Percentiles rank a stretch among this genome's conserved stretches.
phyloP scores from a whole-genome alignment of 2,329 filamentous ascomycete species.

The Diaporthe sp. region DNA sequence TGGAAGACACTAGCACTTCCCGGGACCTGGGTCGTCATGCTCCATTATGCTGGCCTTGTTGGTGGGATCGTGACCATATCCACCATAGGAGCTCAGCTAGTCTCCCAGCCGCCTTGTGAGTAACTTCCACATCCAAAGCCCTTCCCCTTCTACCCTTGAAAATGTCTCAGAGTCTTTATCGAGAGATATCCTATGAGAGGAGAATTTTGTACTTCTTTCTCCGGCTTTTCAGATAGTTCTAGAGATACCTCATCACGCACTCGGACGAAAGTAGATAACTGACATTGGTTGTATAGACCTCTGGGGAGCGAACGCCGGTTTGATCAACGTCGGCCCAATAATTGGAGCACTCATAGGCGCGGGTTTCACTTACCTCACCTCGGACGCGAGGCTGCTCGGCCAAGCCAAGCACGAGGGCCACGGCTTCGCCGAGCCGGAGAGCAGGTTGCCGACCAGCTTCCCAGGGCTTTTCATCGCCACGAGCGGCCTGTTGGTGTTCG shows the following conservation, averaged over 20 bases:
- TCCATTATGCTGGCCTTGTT: conserved; percentile 55
- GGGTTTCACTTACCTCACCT: conserved; percentile 47
- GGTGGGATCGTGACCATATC: conserved; percentile 54
- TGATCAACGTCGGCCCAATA: conserved; percentile 53
- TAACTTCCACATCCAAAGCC: no score
- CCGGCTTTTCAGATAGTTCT: neutral
- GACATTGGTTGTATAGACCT: conserved; percentile 41
- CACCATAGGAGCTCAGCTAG: conserved; percentile 51
- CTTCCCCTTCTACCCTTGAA: neutral
- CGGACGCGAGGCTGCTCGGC: conserved; percentile 44
- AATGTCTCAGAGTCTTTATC: no score
- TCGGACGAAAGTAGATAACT: neutral
- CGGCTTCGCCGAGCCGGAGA: conserved; percentile 53
- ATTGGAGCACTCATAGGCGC: conserved; percentile 50
- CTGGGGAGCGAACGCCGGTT: conserved; percentile 52
- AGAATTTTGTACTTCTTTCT: neutral
- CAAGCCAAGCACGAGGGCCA: conserved; percentile 45
- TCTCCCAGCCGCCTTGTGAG: conserved; percentile 48
- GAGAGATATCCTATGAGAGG: neutral
- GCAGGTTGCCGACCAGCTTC: conserved; percentile 50
- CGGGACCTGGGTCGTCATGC: conserved; percentile 53
- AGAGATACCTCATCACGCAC: neutral
- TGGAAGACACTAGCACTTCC: conserved; percentile 51
- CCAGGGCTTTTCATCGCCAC: conserved; percentile 50
- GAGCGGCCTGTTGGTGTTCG: conserved; percentile 53